Base-by-base conservation (phyloP, 2,329 filamentous ascomycete genomes). In the Bertia moriformis region DNA sequence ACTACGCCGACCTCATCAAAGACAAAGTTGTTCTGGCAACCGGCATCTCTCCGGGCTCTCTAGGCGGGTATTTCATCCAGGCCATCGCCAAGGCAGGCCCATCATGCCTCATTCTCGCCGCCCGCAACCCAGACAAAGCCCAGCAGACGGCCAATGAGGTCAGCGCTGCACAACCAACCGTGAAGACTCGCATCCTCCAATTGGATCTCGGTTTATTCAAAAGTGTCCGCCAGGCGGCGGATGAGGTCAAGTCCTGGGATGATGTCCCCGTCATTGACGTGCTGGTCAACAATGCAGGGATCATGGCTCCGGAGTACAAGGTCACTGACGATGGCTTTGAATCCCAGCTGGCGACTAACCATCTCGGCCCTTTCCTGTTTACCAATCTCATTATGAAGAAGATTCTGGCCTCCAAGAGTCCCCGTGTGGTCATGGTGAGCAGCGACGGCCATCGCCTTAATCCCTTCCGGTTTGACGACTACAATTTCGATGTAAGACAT, bases 381-480 rank as follows among this genome's bases (percentile, higher is more conserved):
- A 60, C 59, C 3, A 62, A 62, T 39, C 43, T 60, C 3, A 45
- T 62, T 38, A 49, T 60, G 37, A 41, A 45, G 0, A 59, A 55
- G 42, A 37, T 55, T 2, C 39, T 56, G 0, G 46, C 49, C 1
- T 40, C 39, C 17, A 17, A 17, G n/a, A 17, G 40, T 39, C 48
- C 56, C 1, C 51, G 61, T 0, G 42, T 71, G 4, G 56, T 71
- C 15, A 65, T 58, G 42, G 49, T 70, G 4, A 57, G 56, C 18
- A 67, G 64, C 45, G 50, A 59, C 20, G 65, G 63, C 2, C 57
- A 69, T 43, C 52, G 58, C 4, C 37, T 67, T 12, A 49, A 51
- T 2, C 59, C 59, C 1, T 48, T 69, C 14, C 51, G 62, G 2
- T 67, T 60, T 42, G 51, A 55, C 33, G 64, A 69, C 46, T 59